Evolutionary conservation across 1,284 basidiomycete species (phyloP).

Genomic region (Melampsora larici-populina): DNA sequence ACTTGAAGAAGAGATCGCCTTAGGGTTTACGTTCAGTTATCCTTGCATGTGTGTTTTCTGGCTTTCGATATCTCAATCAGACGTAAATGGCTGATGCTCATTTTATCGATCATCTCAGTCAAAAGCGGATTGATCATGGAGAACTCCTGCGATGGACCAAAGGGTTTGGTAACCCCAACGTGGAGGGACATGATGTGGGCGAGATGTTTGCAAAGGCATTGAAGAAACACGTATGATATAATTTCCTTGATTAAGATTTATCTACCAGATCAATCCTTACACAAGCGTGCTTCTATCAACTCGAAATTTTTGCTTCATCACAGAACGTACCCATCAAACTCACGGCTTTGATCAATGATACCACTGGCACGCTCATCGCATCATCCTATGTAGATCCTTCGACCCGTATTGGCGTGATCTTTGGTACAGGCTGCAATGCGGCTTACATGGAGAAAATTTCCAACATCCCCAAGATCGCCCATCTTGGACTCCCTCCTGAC

Average conservation of each 20-base stretch:
- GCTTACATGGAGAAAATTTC: slow-evolving; percentile 75
- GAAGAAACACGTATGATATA: slow-evolving; percentile 60
- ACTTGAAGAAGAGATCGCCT: slow-evolving; percentile 69
- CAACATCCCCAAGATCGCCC: slow-evolving; percentile 69
- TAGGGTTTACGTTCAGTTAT: slow-evolving; percentile 82
- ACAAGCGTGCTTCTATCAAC: slow-evolving; percentile 35
- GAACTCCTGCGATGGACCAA: slow-evolving; percentile 97
- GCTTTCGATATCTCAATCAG: neutral
- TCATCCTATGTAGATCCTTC: slow-evolving; percentile 89
- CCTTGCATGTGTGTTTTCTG: slow-evolving; percentile 21
- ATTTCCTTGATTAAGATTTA: slow-evolving; percentile 39
- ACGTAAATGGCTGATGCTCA: neutral
- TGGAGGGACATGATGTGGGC: slow-evolving; percentile 87
- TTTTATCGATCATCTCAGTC: slow-evolving; percentile 58
- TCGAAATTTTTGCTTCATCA: neutral
- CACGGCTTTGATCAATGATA: slow-evolving; percentile 90
- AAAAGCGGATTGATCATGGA: slow-evolving; percentile 90
- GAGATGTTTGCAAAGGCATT: slow-evolving; percentile 85
- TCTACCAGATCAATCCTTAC: slow-evolving; percentile 52
- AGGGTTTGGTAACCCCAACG: slow-evolving; percentile 87
- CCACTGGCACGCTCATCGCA: slow-evolving; percentile 92
- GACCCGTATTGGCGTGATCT: slow-evolving; percentile 92
- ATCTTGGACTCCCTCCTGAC: slow-evolving; percentile 66
- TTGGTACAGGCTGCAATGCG: slow-evolving; percentile 97
- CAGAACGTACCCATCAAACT: slow-evolving; percentile 66